Evolutionary conservation across 805 yeast genomes (phyloP).

Genomic region (Yarrowia deformans): DNA sequence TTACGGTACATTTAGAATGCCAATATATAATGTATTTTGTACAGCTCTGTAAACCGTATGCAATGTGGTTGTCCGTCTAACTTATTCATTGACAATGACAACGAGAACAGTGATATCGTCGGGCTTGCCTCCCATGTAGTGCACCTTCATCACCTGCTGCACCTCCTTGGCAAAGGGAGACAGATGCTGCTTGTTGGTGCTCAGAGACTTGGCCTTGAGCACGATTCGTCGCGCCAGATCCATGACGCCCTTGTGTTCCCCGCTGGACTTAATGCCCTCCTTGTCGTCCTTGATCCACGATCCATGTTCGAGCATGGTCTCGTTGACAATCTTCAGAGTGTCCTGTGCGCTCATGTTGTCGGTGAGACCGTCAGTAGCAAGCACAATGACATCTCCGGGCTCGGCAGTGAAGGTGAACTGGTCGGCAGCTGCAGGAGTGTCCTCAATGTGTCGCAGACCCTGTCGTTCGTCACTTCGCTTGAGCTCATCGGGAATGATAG

Average conservation of each 20-base stretch:
- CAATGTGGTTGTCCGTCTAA: conserved; percentile 4
- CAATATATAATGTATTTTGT: neutral
- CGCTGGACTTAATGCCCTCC: conserved; percentile 44
- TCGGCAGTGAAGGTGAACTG: conserved; percentile 68
- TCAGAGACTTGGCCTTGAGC: conserved; percentile 67
- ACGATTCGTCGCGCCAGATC: conserved; percentile 65
- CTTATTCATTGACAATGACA: conserved; percentile 58
- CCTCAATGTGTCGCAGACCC: conserved; percentile 64
- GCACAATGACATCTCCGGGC: conserved; percentile 76
- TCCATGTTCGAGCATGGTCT: conserved; percentile 53
- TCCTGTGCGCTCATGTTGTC: conserved; percentile 82
- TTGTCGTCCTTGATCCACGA: conserved; percentile 49
- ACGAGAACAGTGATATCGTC: conserved; percentile 90
- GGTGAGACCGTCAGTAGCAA: conserved; percentile 93
- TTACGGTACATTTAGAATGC: neutral
- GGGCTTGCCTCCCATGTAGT: conserved; percentile 89
- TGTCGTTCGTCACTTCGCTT: conserved; percentile 52
- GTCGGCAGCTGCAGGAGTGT: conserved; percentile 74
- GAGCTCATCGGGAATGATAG: conserved; percentile 79
- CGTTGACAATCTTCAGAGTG: conserved; percentile 70
- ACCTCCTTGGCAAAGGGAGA: conserved; percentile 87
- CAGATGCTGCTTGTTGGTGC: conserved; percentile 75
- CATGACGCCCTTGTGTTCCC: conserved; percentile 52
- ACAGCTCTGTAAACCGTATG: conserved; percentile 5
- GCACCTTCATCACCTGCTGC: conserved; percentile 67